phyloP scores from a whole-genome alignment of 148 eudicot genomes.

The Limonium bicolor region DNA sequence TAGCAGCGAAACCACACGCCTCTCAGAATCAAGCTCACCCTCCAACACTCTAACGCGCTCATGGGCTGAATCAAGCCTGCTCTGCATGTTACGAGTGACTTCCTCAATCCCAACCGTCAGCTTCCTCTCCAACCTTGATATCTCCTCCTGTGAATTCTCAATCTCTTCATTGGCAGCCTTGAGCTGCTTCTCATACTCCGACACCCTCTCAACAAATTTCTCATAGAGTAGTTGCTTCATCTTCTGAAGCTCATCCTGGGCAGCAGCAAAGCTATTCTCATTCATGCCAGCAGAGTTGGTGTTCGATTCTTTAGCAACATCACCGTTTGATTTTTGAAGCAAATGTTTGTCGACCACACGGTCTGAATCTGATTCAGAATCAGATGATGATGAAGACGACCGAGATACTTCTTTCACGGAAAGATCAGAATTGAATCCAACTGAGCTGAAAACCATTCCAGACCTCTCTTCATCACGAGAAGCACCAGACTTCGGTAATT shows the following conservation, averaged over 20 bases:
- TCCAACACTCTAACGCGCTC: conserved; percentile 17
- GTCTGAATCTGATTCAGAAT: conserved; percentile 52
- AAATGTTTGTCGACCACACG: conserved; percentile 17
- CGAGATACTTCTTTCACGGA: conserved; percentile 41
- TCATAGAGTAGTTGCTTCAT: conserved; percentile 14
- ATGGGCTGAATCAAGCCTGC: conserved; percentile 24
- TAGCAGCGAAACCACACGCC: conserved; percentile 26
- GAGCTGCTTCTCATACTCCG: conserved; percentile 33
- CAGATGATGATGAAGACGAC: conserved; percentile 42
- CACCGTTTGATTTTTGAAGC: conserved; percentile 10
- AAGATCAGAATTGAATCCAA: conserved; percentile 32
- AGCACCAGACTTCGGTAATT: no score
- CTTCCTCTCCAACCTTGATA: conserved; percentile 23
- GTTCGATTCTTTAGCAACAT: conserved; percentile 5
- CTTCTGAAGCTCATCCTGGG: conserved; percentile 7
- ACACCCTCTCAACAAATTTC: conserved; percentile 23
- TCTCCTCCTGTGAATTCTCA: conserved; percentile 36
- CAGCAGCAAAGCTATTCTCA: conserved; percentile 3
- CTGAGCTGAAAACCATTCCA: conserved; percentile 24
- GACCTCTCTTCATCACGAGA: conserved; percentile 14
- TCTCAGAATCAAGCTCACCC: conserved; percentile 35
- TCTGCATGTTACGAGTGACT: conserved; percentile 13
- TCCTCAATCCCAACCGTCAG: conserved; percentile 13
- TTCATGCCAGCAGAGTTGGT: conserved; percentile 2
- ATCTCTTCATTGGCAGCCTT: conserved; percentile 26